A percentile compares a stretch with the other conserved stretches of the same genome.
These are phyloP conservation scores for Moringa oleifera DNA, from an alignment of 345 rosid species.

Conservation along the genomic window DNA sequence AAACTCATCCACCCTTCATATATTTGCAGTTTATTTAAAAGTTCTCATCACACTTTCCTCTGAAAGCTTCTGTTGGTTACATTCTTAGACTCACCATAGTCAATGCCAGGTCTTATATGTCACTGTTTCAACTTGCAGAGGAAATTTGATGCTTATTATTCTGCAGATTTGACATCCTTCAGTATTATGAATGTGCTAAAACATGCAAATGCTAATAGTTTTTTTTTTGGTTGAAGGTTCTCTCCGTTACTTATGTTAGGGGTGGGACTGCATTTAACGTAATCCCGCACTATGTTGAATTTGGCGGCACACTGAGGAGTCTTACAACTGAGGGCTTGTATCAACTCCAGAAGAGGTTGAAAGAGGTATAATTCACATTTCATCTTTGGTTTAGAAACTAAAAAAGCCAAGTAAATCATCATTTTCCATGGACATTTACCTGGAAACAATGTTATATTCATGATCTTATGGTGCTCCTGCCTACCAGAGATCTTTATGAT, in stretches of 20 bases:
- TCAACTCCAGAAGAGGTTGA: conserved; percentile 53
- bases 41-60: not conserved
- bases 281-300: conserved; percentile 59
- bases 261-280: conserved; percentile 46
- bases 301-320: conserved; percentile 88
- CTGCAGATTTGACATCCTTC: not conserved
- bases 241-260: conserved; percentile 65
- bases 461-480: not conserved
- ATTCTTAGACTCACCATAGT: not conserved
- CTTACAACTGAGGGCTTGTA: conserved; percentile 68
- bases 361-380: conserved; percentile 43
- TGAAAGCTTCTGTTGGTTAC: not conserved
- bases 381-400: not conserved
- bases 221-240: conserved; percentile 45
- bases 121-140: not conserved
- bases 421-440: not conserved
- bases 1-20: not conserved
- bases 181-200: not conserved
- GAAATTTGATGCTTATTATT: not conserved
- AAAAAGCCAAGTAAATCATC: not conserved
- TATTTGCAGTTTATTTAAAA: not conserved
- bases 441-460: not conserved
- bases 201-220: not conserved
- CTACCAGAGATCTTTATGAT: not conserved
- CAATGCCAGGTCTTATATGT: not conserved